Evolutionary conservation across 495 filamentous ascomycete species (phyloP), one percentile per base, ranked within the genome.

Genomic region (Tuber borchii): DNA sequence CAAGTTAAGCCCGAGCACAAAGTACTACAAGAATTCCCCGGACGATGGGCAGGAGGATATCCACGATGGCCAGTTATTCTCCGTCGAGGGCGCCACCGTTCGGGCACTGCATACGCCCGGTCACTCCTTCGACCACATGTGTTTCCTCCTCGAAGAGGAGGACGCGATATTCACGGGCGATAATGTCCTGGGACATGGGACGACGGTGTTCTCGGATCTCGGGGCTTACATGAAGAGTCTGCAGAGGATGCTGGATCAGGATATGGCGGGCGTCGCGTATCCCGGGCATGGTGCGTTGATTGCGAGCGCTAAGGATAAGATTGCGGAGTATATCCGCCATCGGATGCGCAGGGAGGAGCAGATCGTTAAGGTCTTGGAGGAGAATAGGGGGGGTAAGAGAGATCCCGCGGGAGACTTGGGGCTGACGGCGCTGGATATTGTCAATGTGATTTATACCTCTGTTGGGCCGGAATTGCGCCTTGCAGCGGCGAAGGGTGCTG

Each of bases 161-260:
- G 88, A 92, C 82, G 93, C 93, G 14, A 87, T 98, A 82, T 97
- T 99, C 84, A 97, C 94, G 0, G 95, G 93, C 56, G 95, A 99
- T 81, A 97, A 95, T 79, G 93, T 99, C 44, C 88, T 99, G 6
- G 95, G 95, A 0, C 93, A 97, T 75, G 95, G 95, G 2, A 97
- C 95, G 5, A 90, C 92, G 43, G 94, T 97, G 19, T 97, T 97
- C 82, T 93, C 97, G 84, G 90, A 97, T 75, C 86, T 97, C 2
- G 84, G 83, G 9, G 85, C 84, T 6, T 99, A 97, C 82, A 84
- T 97, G 75, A 78, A 80, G n/a, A 93, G 90, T 71, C 84, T 99
- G 20, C 85, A 90, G 72, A 86, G 86, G 74, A 97, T 97, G 93
- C 85, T 86, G 70, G 80, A 83, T 26, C 91, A 92, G 74, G 78